Conservation (phyloP, 176 grass and related monocot genomes). For the Pontederia crassipes region DNA sequence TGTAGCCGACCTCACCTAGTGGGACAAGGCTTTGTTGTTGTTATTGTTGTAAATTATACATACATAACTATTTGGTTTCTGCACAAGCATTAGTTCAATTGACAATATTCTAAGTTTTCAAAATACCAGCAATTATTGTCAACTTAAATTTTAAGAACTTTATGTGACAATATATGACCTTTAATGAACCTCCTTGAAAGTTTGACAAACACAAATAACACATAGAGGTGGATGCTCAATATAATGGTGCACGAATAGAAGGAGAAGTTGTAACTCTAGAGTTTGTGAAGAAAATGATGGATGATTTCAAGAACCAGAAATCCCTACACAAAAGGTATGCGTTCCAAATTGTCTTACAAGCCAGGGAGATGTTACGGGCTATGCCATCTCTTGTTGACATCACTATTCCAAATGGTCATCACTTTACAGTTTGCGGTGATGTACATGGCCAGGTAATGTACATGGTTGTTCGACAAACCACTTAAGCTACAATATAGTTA, state of each 20-base stretch:
- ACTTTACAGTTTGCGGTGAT: slow-evolving; percentile 83
- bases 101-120: too few species aligned
- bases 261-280: slow-evolving; percentile 53
- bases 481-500: neutral
- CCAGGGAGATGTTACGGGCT: slow-evolving; percentile 37
- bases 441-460: slow-evolving; percentile 78
- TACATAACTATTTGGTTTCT: too few species aligned
- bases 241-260: slow-evolving; percentile 62
- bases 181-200: too few species aligned
- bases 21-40: too few species aligned
- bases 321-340: slow-evolving; percentile 69
- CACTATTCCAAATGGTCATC: slow-evolving; percentile 33
- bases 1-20: too few species aligned
- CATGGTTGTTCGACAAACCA: neutral
- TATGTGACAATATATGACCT: too few species aligned
- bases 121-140: too few species aligned
- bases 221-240: slow-evolving; percentile 52
- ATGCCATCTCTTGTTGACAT: slow-evolving; percentile 81
- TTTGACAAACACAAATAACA: too few species aligned
- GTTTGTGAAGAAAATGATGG: slow-evolving; percentile 69
- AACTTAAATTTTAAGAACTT: too few species aligned
- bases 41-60: too few species aligned
- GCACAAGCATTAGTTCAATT: too few species aligned
- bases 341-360: slow-evolving; percentile 62
- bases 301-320: slow-evolving; percentile 67